phyloP scores from a whole-genome alignment of 2,329 filamentous ascomycete genomes.

The Aspergillus spinulosporus region DNA sequence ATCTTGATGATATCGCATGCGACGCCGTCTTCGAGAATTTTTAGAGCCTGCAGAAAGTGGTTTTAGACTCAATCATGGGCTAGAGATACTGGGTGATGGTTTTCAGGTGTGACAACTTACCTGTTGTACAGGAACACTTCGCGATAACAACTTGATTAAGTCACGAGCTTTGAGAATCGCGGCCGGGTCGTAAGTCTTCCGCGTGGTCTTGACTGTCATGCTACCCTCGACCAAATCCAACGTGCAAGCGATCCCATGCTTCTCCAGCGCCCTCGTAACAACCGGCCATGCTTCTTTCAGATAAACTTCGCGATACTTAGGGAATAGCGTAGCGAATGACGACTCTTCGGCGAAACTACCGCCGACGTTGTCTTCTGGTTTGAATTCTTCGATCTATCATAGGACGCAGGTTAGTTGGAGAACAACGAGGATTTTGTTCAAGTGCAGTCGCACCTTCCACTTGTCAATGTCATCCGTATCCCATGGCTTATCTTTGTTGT shows the following conservation, averaged over 20 bases:
- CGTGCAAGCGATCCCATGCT: constrained; percentile 83
- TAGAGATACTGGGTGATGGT: no score
- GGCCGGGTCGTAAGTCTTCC: constrained; percentile 87
- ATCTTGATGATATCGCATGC: constrained; percentile 98
- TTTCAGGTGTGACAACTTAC: constrained; percentile 21
- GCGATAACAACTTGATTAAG: constrained; percentile 85
- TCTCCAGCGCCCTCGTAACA: constrained; percentile 82
- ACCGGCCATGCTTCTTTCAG: constrained; percentile 91
- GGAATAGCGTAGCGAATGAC: constrained; percentile 79
- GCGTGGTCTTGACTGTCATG: constrained; percentile 95
- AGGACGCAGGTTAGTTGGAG: constrained; percentile 12
- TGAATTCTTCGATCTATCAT: constrained; percentile 73
- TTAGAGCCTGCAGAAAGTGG: constrained; percentile 62
- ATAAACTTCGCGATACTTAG: constrained; percentile 95
- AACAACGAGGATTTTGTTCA: neutral
- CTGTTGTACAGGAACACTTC: constrained; percentile 89
- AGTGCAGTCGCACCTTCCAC: constrained; percentile 66
- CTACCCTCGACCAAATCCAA: constrained; percentile 92
- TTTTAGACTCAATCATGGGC: neutral
- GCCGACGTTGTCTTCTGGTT: constrained; percentile 76
- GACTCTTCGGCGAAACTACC: constrained; percentile 92
- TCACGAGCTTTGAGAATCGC: constrained; percentile 92
- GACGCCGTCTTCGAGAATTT: constrained; percentile 88
- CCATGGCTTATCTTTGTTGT: constrained; percentile 90
- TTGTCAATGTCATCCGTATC: constrained; percentile 97